Base-by-base conservation (phyloP, 139 green algal species). In the Ettlia oleoabundans region DNA sequence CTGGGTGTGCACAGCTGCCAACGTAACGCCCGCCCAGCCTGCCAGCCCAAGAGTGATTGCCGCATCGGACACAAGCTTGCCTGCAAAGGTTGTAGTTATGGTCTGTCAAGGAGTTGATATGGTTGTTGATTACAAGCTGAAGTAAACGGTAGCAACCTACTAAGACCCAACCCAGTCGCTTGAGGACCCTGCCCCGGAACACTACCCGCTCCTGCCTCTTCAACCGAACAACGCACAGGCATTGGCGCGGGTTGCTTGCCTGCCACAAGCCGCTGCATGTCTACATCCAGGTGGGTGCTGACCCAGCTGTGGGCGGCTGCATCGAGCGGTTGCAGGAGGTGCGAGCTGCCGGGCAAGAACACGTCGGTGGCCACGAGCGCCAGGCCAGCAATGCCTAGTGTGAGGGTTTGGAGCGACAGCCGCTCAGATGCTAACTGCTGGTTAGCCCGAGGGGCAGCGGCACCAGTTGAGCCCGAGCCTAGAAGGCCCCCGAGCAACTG, bases 41-140 rank as follows among this genome's bases (percentile, higher is more conserved):
- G 38, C 33, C 28, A 78, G 40, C 32, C 70, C 70, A 15, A 41
- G 3, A 0, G 66, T 55, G 64, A 85, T 85, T 28, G 38, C 35
- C 0, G 51, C 43, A 33, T 85, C 71, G 9, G 70, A 81, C 40
- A 85, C 30, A 1, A 81, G 63, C 63, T 71, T 81, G 63, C 73
- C 73, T 80, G 73, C 35, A 18, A 22, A 74, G 24, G 24, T 55
- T 40, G 62, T n/a, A n/a, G n/a, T n/a, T n/a, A 26, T 26, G 24
- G 24, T 66, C 28, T 28, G 61, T 4, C 4, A n/a, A 38, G 61
- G 61, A 35, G 26, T 3, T 67, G 64, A 10, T 22, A 35, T 9
- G 64, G 3, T 8, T 33, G 64, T 42, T 7, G 37, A 42, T 28
- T 13, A n/a, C n/a, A n/a, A n/a, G n/a, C n/a, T n/a, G n/a, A n/a